phyloP scores from a whole-genome alignment of 495 filamentous ascomycete genomes.

The Penicillium dipodomyicola region DNA sequence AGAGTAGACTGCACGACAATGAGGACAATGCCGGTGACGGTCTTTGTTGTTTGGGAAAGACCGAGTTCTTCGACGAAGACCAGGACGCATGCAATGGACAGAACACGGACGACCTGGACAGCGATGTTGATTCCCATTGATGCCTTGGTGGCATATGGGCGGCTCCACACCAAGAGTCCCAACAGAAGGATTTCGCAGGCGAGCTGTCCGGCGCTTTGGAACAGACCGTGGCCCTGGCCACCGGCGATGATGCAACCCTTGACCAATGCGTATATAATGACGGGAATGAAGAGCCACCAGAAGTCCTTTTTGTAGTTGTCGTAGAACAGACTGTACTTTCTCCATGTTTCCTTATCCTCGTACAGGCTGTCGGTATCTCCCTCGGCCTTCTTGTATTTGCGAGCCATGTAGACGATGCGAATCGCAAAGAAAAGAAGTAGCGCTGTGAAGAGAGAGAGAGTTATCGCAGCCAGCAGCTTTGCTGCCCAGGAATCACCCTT shows the following conservation, averaged over 20 bases:
- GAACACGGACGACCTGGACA: slow-evolving; percentile 90
- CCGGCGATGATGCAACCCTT: slow-evolving; percentile 86
- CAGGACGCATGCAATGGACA: slow-evolving; percentile 85
- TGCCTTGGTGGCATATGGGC: slow-evolving; percentile 80
- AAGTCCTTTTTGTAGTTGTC: slow-evolving; percentile 88
- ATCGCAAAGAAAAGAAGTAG: slow-evolving; percentile 75
- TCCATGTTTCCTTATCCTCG: slow-evolving; percentile 87
- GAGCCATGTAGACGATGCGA: slow-evolving; percentile 77
- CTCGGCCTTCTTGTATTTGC: slow-evolving; percentile 66
- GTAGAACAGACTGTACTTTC: slow-evolving; percentile 96
- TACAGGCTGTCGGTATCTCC: slow-evolving; percentile 74
- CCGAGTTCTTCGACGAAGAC: slow-evolving; percentile 93
- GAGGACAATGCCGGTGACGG: slow-evolving; percentile 82
- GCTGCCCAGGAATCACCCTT: slow-evolving; percentile 95
- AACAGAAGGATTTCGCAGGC: slow-evolving; percentile 73
- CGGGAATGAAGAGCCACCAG: slow-evolving; percentile 95
- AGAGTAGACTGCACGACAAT: slow-evolving; percentile 86
- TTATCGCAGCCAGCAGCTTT: slow-evolving; percentile 78
- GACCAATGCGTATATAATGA: slow-evolving; percentile 88
- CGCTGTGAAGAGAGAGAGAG: slow-evolving; percentile 74
- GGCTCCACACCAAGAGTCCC: slow-evolving; percentile 72
- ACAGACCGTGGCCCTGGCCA: slow-evolving; percentile 80
- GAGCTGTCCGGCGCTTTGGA: slow-evolving; percentile 75
- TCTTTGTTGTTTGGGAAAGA: slow-evolving; percentile 91
- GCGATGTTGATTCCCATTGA: slow-evolving; percentile 91